Evolutionary conservation across 257 asterid genomes (phyloP).

Genomic region (Leonotis leonurus): DNA sequence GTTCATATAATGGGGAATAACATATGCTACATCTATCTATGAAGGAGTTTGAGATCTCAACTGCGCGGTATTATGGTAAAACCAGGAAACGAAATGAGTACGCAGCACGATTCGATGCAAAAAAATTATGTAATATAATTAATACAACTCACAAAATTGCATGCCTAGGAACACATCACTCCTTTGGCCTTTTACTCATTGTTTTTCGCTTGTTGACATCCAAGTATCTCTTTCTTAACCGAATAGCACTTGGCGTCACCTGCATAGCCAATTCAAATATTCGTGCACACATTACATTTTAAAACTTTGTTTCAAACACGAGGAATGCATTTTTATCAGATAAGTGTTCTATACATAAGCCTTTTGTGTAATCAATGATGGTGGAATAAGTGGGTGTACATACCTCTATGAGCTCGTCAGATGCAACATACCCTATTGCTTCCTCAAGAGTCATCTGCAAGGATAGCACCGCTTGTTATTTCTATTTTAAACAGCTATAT

Average conservation of each 20-base stretch:
- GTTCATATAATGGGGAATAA: conserved; percentile 1
- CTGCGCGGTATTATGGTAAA: neutral
- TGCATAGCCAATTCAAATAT: conserved; percentile 23
- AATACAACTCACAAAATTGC: conserved; percentile 25
- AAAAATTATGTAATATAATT: neutral
- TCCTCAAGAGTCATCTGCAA: conserved; percentile 89
- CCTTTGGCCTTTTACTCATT: conserved; percentile 77
- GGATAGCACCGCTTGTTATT: conserved; percentile 8
- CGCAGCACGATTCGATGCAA: neutral
- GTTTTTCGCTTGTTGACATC: conserved; percentile 81
- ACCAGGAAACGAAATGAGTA: neutral
- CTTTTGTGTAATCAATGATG: neutral
- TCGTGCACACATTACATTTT: neutral
- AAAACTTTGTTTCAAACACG: no score
- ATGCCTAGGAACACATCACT: conserved; percentile 20
- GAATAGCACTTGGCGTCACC: conserved; percentile 91
- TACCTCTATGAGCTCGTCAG: conserved; percentile 98
- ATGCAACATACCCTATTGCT: conserved; percentile 95
- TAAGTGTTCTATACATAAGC: neutral
- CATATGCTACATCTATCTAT: conserved; percentile 12
- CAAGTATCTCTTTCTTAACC: conserved; percentile 81
- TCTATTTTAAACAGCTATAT: neutral
- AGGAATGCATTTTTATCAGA: neutral
- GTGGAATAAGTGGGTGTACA: neutral
- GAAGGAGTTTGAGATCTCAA: neutral